Evolutionary conservation across 139 green algal genomes (phyloP).

Genomic region (Spirogloea muscicola): DNA sequence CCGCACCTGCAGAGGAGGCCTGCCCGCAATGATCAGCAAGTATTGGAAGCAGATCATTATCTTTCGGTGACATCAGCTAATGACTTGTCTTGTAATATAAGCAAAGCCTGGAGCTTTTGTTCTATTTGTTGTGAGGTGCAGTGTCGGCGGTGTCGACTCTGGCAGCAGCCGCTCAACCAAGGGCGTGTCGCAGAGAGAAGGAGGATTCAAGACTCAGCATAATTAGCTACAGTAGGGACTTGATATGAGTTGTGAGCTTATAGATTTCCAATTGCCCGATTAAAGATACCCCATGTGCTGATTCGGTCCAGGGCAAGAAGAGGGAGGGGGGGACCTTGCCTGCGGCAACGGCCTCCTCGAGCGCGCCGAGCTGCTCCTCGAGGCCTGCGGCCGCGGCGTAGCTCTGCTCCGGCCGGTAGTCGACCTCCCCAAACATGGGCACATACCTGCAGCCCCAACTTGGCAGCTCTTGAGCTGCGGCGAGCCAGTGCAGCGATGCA

Average conservation of each 20-base stretch:
- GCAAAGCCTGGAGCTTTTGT: neutral
- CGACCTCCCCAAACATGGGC: conserved; percentile 89
- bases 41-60: conserved; percentile 1
- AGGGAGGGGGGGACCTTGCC: conserved; percentile 24
- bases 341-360: conserved; percentile 49
- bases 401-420: conserved; percentile 60
- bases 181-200: neutral
- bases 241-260: neutral
- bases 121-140: neutral
- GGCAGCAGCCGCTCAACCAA: neutral
- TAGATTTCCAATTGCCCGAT: neutral
- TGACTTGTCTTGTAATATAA: neutral
- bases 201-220: neutral
- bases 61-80: conserved; percentile 12
- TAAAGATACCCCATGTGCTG: neutral
- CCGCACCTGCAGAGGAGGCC: conserved; percentile 56
- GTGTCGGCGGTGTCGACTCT: neutral
- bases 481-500: no score
- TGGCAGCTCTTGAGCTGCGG: no score
- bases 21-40: conserved; percentile 59
- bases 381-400: conserved; percentile 64
- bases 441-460: conserved; percentile 84
- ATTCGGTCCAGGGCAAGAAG: neutral
- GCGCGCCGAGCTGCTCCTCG: conserved; percentile 77
- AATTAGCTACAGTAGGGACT: neutral